Base-by-base conservation (phyloP, 2,329 filamentous ascomycete genomes). In the Xylaria arbuscula region DNA sequence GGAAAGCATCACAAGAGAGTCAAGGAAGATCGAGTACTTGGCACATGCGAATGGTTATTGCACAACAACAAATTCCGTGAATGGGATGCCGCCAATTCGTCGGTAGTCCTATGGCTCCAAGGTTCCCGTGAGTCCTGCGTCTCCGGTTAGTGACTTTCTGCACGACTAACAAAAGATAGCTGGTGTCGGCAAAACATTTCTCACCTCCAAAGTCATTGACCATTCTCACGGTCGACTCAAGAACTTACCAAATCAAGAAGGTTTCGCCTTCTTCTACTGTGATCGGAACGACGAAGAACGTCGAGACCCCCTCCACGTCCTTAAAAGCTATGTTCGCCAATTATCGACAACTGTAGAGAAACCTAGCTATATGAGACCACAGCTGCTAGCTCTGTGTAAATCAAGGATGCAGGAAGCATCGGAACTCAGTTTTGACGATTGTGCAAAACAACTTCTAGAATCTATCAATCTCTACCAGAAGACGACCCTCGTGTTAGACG, bases 241-340 rank as follows among this genome's bases (percentile, higher is more conserved):
- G 13, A 19, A 2, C 2, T 59, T 24, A 1, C 17, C 40, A 15
- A 59, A 54, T 3, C 51, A 54, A 7, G 56, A 68, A 32, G 53
- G 66, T 0, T 66, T 66, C 2, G 62, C 66, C 10, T 68, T 66
- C 32, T 68, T 68, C 28, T 68, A 68, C 22, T 68, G 62, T 24
- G 38, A 58, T 19, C 42, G 53, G 4, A 53, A 66, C 13, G 62
- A 66, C 3, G 53, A 66, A 54, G 2, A 53, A 32, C 62, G 66
- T 22, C 56, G 58, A 17, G 11, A 62, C 0, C 57, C 66, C 1
- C 36, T 66, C 7, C 53, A 38, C 17, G 17, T 66, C 9, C 57
- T 68, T 51, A 38, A 50, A 32, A 68, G 62, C 38, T 68, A 59
- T 40, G 47, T 68, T 13, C 47, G 62, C 9, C 62, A 68, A 8